A percentile compares a stretch with the other conserved stretches of the same genome.
Conservation (phyloP, 2,329 filamentous ascomycete species). For the Nannizziopsis arthrosporioides region DNA sequence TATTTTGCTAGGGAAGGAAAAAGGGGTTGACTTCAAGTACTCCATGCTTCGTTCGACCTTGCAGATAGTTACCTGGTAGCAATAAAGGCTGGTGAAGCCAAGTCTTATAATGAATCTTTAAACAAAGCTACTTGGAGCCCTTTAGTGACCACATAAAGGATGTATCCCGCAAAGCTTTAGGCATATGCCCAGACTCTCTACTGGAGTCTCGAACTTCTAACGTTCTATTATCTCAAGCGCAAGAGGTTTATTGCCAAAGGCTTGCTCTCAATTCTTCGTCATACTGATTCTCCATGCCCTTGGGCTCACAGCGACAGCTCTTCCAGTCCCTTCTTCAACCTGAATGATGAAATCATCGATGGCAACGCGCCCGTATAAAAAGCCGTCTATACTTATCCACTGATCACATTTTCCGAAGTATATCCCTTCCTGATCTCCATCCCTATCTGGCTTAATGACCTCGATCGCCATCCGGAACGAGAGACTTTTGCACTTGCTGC, state of each 20-base stretch:
- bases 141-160: too few relatives aligned
- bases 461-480: constrained; percentile 13
- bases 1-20: too few relatives aligned
- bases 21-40: too few relatives aligned
- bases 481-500: neutral
- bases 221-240: too few relatives aligned
- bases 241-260: neutral
- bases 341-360: constrained; percentile 22
- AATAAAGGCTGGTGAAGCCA: too few relatives aligned
- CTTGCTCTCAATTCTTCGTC: neutral
- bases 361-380: constrained; percentile 15
- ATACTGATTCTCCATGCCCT: neutral
- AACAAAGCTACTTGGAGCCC: too few relatives aligned
- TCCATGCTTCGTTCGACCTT: too few relatives aligned
- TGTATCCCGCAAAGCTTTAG: too few relatives aligned
- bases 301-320: constrained; percentile 17
- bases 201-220: too few relatives aligned
- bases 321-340: constrained; percentile 14
- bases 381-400: constrained; percentile 19
- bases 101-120: too few relatives aligned
- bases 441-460: constrained; percentile 8
- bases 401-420: constrained; percentile 19
- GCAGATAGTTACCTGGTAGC: too few relatives aligned
- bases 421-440: constrained; percentile 8
- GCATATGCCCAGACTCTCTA: too few relatives aligned